These are phyloP conservation scores for Piloderma croceum DNA, from an alignment of 768 basidiomycete genomes.

Conservation along the genomic window DNA sequence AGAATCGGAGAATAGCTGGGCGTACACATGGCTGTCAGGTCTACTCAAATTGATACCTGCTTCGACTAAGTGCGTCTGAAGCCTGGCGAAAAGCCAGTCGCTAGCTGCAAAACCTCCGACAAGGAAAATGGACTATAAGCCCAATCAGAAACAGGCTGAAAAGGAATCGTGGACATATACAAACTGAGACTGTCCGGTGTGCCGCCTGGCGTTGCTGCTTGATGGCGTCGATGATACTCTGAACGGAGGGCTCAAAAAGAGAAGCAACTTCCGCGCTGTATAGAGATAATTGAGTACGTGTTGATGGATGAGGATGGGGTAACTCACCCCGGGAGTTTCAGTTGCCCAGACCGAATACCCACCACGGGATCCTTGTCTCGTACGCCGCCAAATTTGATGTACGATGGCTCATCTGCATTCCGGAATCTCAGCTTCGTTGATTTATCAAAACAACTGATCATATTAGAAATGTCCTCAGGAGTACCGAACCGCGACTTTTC, in stretches of 20 bases:
- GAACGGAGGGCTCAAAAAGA: conserved; percentile 40
- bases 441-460: conserved; percentile 34
- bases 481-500: conserved; percentile 26
- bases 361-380: conserved; percentile 33
- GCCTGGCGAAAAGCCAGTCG: conserved; percentile 40
- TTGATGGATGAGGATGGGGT: not conserved
- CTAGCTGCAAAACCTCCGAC: conserved; percentile 52
- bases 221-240: conserved; percentile 33
- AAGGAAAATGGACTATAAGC: conserved; percentile 36
- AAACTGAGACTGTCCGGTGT: conserved; percentile 27
- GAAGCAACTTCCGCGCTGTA: conserved; percentile 33
- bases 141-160: not conserved
- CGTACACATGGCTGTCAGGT: conserved; percentile 52
- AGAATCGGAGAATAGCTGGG: conserved; percentile 3
- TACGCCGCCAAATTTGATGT: conserved; percentile 36
- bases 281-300: not conserved
- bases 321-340: conserved; percentile 33
- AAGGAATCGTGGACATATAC: conserved; percentile 2
- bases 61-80: conserved; percentile 33
- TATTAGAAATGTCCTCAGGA: conserved; percentile 31
- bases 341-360: conserved; percentile 35
- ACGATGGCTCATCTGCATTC: conserved; percentile 31
- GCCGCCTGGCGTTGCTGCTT: conserved; percentile 26
- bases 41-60: conserved; percentile 39
- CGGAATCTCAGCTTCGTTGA: conserved; percentile 41